Conservation (phyloP, 2,329 filamentous ascomycete species). For the Fusarium ambrosium region DNA sequence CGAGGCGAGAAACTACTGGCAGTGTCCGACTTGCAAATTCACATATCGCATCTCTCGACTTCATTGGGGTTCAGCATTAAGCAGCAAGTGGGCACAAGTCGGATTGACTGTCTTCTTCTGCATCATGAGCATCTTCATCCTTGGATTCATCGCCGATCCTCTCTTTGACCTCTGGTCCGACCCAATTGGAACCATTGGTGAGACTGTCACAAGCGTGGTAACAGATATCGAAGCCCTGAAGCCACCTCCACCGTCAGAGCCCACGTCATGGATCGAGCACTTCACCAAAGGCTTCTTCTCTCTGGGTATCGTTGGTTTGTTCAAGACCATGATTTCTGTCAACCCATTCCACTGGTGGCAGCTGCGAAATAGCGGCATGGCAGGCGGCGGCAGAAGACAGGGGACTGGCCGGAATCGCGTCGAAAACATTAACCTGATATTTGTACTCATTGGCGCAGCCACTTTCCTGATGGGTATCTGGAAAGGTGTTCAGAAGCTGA, state of each 20-base stretch:
- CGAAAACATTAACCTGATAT: constrained; percentile 82
- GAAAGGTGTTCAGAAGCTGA: constrained; percentile 83
- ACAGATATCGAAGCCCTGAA: constrained; percentile 56
- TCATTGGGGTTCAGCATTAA: constrained; percentile 78
- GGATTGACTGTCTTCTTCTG: constrained; percentile 80
- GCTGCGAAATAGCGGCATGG: constrained; percentile 71
- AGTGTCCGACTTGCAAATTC: constrained; percentile 90
- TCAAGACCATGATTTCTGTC: constrained; percentile 82
- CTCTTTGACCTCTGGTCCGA: constrained; percentile 92
- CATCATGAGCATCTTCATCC: constrained; percentile 78
- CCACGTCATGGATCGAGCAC: constrained; percentile 81
- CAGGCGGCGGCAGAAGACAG: constrained; percentile 65
- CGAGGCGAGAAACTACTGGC: constrained; percentile 79
- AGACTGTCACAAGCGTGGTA: constrained; percentile 62
- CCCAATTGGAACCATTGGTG: constrained; percentile 73
- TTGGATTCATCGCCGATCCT: constrained; percentile 93
- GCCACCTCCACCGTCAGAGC: constrained; percentile 60
- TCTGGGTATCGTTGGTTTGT: constrained; percentile 85
- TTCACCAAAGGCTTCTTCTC: constrained; percentile 93
- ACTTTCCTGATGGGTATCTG: constrained; percentile 89
- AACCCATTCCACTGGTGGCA: constrained; percentile 84
- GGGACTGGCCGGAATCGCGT: constrained; percentile 82
- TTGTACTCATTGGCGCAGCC: constrained; percentile 83
- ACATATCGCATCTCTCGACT: constrained; percentile 84
- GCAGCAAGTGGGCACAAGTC: constrained; percentile 76